Percentiles rank a stretch among this genome's conserved stretches.
Evolutionary conservation across 441 rosid species (phyloP).

Genomic region (Hura crepitans): DNA sequence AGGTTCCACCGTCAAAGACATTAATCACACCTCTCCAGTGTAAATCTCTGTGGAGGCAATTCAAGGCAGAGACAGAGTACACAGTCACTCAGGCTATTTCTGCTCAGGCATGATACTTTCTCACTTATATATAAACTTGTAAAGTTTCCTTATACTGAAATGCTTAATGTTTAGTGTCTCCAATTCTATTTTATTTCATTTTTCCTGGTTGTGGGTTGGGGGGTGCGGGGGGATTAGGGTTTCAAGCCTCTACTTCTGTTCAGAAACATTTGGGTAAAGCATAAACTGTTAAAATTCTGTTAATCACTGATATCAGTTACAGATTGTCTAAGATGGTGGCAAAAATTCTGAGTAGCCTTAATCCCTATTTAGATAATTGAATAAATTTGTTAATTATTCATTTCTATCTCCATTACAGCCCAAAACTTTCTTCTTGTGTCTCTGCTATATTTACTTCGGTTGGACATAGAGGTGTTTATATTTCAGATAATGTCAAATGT

Average conservation of each 20-base stretch:
- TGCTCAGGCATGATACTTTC: conserved; percentile 66
- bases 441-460: neutral
- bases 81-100: conserved; percentile 91
- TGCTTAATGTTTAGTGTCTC: neutral
- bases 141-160: neutral
- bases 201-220: no score
- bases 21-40: conserved; percentile 95
- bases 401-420: neutral
- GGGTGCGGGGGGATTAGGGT: neutral
- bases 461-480: neutral
- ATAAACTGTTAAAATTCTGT: neutral
- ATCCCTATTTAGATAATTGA: neutral
- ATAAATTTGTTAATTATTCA: neutral
- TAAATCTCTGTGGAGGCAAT: conserved; percentile 96
- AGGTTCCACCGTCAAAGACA: conserved; percentile 76
- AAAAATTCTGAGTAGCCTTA: neutral
- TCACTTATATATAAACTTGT: neutral
- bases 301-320: neutral
- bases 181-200: no score
- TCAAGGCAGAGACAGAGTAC: conserved; percentile 88
- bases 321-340: neutral
- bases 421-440: neutral
- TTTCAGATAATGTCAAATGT: neutral
- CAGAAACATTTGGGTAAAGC: neutral
- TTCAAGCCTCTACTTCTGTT: neutral